A percentile compares a stretch with the other conserved stretches of the same genome.
phyloP scores from a whole-genome alignment of 345 rosid genomes.

The Turnera subulata region DNA sequence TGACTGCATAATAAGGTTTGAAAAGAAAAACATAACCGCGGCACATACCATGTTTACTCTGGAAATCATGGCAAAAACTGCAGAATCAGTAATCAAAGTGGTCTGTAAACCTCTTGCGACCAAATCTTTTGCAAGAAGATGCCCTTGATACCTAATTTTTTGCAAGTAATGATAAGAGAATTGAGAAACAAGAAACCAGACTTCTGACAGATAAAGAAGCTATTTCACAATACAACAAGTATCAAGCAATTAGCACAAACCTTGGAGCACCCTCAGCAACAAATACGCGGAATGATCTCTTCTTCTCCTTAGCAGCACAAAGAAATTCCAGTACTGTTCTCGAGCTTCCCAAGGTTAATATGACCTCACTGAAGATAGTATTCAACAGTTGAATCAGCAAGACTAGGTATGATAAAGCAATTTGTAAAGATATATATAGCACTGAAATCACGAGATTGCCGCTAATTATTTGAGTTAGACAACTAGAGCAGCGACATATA shows the following conservation, averaged over 20 bases:
- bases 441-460: not conserved
- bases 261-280: constrained; percentile 99
- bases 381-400: constrained; percentile 14
- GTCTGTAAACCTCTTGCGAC: constrained; percentile 92
- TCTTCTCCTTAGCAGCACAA: constrained; percentile 96
- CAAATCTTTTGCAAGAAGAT: constrained; percentile 84
- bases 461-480: not conserved
- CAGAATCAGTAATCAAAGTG: constrained; percentile 89
- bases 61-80: constrained; percentile 98
- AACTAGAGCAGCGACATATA: not conserved
- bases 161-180: not conserved
- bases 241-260: constrained; percentile 35
- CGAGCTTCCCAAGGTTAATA: constrained; percentile 94
- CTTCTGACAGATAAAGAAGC: constrained; percentile 1
- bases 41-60: constrained; percentile 82
- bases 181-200: constrained; percentile 5
- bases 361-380: constrained; percentile 74
- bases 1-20: not conserved
- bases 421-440: too few relatives aligned
- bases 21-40: not conserved
- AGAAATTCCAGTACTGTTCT: constrained; percentile 93
- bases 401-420: not conserved
- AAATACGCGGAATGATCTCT: constrained; percentile 90
- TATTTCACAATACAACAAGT: constrained; percentile 6
- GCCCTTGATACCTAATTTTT: constrained; percentile 82